Evolutionary conservation across 192 early-diverging fungal species (phyloP), one percentile per base, ranked within the genome.

Genomic region (Coemansia sp.): DNA sequence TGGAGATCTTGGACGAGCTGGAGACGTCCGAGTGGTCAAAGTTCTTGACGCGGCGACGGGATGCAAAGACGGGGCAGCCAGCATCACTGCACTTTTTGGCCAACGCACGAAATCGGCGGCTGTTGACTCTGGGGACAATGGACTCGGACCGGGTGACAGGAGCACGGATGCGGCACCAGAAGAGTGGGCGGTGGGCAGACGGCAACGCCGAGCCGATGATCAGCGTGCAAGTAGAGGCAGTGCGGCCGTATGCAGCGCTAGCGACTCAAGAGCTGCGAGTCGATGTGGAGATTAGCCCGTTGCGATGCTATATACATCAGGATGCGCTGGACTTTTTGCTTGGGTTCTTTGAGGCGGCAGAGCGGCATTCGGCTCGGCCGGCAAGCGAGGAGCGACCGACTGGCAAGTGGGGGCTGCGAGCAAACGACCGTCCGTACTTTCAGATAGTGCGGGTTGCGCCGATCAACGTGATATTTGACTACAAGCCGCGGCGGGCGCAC

Each of bases 401-500:
- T 12, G 50, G 47, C 11, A 53, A 67, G 60, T 58, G 63, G 52
- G 31, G 34, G n/a, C 14, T 44, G 20, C 61, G 61, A n/a, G 17
- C 59, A 6, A 52, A 36, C 2, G 61, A 60, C 1, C 77, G 63
- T 34, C 77, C 68, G n/a, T 81, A 74, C 50, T 76, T 79, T 38
- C 81, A 90, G 77, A 84, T 70, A 25, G 86, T 85, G 57, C 85
- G 89, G 23, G 77, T 98, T 48, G 70, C 75, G 5, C 89, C 93
- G 3, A 85, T 98, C 48, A 82, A 81, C 4, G 68, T 97, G 55
- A 94, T 93, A 58, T 83, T 98, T 61, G 96, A 98, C 77, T 98
- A 96, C 82, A 97, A 97, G 74, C 92, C 97, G n/a, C 93, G 96
- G 62, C 89, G 91, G 21, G 83, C 95, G 38, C 92, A 94, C 50